Evolutionary conservation across 495 filamentous ascomycete genomes (phyloP), one percentile per base, ranked within the genome.

Genomic region (Cercophora scortea): DNA sequence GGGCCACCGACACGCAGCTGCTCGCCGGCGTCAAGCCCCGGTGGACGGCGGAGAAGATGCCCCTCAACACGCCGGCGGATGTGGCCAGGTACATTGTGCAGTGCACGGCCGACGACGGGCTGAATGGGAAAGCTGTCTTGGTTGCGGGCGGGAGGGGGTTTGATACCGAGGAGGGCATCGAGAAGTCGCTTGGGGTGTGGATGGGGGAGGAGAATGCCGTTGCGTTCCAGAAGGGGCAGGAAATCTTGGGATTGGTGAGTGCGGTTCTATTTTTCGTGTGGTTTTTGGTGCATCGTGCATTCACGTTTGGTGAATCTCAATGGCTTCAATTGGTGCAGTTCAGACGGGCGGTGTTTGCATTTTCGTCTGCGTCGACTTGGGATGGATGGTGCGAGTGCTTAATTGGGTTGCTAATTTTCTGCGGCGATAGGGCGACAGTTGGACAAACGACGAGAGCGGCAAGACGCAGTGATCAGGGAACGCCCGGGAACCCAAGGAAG

Each of bases 1-100:
- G 76, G 77, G 72, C 76, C 61, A 78, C 75, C 2, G 58, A 70
- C 42, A 78, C 71, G 7, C 63, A 66, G 10, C 69, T 74, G 15
- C 67, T 72, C 8, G 62, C 64, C 40, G 71, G 68, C 13, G 65
- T 79, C 15, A 57, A 68, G 43, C 60, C 69, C 10, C 57, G 59
- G 12, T 81, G 78, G 77, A 51, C 60, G 16, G 58, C 67, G 51
- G 72, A 70, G 25, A 65, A 64, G 10, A 60, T 79, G 43, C 77
- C 78, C 0, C 50, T 73, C 16, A 81, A 79, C 52, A 62, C 60
- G 0, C 62, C 74, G 0, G 53, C 55, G 2, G 71, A 77, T 36
- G 72, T 81, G 8, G 74, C 75, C 1, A 56, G 51, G 12, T 55
- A 75, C 7, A 76, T 78, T 2, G 59, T 69, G 0, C 70, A 71